Percentiles rank a stretch among this genome's conserved stretches.
Conservation (phyloP, 495 filamentous ascomycete species). For the Evernia prunastri region DNA sequence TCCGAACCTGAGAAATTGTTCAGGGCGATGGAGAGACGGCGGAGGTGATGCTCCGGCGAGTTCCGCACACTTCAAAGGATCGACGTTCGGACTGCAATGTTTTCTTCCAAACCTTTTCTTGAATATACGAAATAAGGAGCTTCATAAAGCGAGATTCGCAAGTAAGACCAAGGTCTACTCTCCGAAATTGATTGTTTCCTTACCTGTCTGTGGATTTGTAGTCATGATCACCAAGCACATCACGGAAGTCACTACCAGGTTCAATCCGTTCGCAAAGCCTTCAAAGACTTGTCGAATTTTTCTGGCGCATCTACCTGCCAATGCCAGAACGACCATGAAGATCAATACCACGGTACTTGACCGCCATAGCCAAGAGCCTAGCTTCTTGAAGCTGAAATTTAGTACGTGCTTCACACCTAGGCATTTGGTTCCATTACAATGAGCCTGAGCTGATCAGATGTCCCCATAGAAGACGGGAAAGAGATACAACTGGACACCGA, state of each 20-base stretch:
- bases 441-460: constrained; percentile 1
- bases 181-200: neutral
- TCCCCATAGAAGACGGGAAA: constrained; percentile 36
- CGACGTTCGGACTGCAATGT: constrained; percentile 22
- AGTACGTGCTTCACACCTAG: constrained; percentile 48
- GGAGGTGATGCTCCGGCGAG: constrained; percentile 4
- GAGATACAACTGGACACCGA: constrained; percentile 63
- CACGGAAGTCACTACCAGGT: constrained; percentile 71
- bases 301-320: constrained; percentile 77
- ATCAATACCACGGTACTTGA: constrained; percentile 76
- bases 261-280: constrained; percentile 82
- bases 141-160: neutral
- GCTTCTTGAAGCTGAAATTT: constrained; percentile 68
- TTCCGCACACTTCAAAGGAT: constrained; percentile 8
- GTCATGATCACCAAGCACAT: constrained; percentile 83
- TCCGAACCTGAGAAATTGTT: neutral
- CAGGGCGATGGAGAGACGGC: neutral
- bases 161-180: neutral
- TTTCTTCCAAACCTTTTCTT: neutral
- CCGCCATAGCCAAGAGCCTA: constrained; percentile 48
- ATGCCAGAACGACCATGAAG: constrained; percentile 63
- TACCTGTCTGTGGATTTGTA: neutral
- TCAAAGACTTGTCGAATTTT: constrained; percentile 79
- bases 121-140: neutral
- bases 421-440: neutral